Percentiles rank a stretch among this genome's conserved stretches.
phyloP scores from a whole-genome alignment of 345 rosid genomes.

The Conringia planisiliqua region DNA sequence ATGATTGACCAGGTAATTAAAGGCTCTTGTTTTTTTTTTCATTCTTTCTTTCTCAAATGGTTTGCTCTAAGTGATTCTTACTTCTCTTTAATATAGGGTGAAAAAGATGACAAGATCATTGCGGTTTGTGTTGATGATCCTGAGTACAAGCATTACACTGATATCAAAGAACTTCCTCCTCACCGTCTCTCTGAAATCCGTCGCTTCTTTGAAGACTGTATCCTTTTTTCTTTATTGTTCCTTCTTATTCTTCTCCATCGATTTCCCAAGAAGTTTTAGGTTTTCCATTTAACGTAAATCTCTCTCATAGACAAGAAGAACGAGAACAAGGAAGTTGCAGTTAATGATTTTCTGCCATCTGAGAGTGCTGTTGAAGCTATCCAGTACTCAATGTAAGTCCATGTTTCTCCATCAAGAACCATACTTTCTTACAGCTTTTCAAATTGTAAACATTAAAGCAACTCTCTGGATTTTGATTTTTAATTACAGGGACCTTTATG shows the following conservation, averaged over 20 bases:
- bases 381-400: slow-evolving; percentile 82
- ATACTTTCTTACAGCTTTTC: background rate
- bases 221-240: slow-evolving; percentile 25
- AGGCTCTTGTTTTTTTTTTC: background rate
- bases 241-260: background rate
- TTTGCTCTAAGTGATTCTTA: background rate
- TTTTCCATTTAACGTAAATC: slow-evolving; percentile 21
- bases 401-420: background rate
- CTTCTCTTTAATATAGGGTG: slow-evolving; percentile 49
- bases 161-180: slow-evolving; percentile 89
- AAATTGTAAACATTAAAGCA: background rate
- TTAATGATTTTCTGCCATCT: slow-evolving; percentile 78
- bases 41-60: background rate
- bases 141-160: slow-evolving; percentile 80
- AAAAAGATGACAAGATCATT: slow-evolving; percentile 96
- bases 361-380: slow-evolving; percentile 62
- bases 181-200: slow-evolving; percentile 96
- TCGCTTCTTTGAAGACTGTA: slow-evolving; percentile 98
- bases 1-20: slow-evolving; percentile 84
- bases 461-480: background rate
- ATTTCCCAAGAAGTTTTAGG: background rate
- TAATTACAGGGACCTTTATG: slow-evolving; percentile 83
- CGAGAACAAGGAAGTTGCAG: slow-evolving; percentile 98
- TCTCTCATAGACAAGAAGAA: slow-evolving; percentile 77
- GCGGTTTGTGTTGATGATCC: slow-evolving; percentile 99